Conservation (phyloP, 805 yeast genomes). For the Ogataea pilisensis region DNA sequence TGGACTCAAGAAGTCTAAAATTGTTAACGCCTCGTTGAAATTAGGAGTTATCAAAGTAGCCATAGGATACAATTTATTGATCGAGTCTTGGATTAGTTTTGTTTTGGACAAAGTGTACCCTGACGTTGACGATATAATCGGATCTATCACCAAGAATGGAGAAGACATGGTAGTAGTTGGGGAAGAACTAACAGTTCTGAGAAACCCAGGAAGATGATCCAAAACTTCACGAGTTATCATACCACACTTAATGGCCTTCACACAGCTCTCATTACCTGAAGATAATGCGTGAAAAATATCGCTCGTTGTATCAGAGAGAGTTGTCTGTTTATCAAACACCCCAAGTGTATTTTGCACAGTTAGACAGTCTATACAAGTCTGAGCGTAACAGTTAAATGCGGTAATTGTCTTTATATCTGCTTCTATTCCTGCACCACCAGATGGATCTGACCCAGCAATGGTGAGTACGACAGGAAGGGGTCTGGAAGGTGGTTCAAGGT, state of each 20-base stretch:
- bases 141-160: slow-evolving; percentile 55
- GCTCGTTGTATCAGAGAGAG: slow-evolving; percentile 41
- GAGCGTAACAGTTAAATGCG: slow-evolving; percentile 70
- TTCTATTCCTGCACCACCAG: slow-evolving; percentile 92
- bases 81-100: slow-evolving; percentile 25
- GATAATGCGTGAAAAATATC: slow-evolving; percentile 41
- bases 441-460: slow-evolving; percentile 74
- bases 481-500: background rate
- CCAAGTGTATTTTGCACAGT: slow-evolving; percentile 72
- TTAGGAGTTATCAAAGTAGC: slow-evolving; percentile 76
- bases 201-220: slow-evolving; percentile 36
- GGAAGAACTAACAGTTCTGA: slow-evolving; percentile 32
- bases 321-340: slow-evolving; percentile 38
- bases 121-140: slow-evolving; percentile 80
- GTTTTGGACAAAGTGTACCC: slow-evolving; percentile 55
- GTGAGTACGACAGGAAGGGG: slow-evolving; percentile 38
- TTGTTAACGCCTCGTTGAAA: slow-evolving; percentile 52
- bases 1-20: slow-evolving; percentile 5
- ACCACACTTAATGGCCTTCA: slow-evolving; percentile 75
- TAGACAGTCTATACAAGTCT: slow-evolving; percentile 72
- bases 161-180: too few relatives aligned
- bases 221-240: slow-evolving; percentile 61
- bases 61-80: slow-evolving; percentile 42
- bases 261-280: slow-evolving; percentile 34
- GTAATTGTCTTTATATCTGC: slow-evolving; percentile 81